phyloP scores from a whole-genome alignment of 2,329 filamentous ascomycete species.

The Cephalotrichum gorgonifer region DNA sequence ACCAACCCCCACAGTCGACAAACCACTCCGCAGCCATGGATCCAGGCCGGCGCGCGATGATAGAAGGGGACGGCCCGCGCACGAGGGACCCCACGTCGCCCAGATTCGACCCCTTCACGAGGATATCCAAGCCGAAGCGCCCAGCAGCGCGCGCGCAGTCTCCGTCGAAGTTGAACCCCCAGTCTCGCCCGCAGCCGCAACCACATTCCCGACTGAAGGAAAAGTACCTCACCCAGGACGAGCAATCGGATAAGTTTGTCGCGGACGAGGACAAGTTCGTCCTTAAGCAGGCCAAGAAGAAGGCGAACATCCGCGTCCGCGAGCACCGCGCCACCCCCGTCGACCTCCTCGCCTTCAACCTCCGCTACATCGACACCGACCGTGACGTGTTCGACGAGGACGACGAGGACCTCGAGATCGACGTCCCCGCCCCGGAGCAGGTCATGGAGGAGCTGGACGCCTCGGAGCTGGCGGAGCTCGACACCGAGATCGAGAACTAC shows the following conservation, averaged over 20 bases:
- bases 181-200: neutral
- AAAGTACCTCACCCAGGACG: constrained; percentile 59
- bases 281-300: constrained; percentile 93
- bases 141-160: constrained; percentile 10
- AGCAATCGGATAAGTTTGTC: constrained; percentile 74
- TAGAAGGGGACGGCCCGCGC: constrained; percentile 30
- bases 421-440: constrained; percentile 69
- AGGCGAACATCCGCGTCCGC: constrained; percentile 87
- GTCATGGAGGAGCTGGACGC: constrained; percentile 65
- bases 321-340: constrained; percentile 86
- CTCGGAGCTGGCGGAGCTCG: constrained; percentile 61
- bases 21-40: no score
- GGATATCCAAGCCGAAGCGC: constrained; percentile 41
- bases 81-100: constrained; percentile 43
- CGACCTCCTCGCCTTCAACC: constrained; percentile 84
- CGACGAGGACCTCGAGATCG: constrained; percentile 60
- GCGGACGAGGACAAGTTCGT: constrained; percentile 95
- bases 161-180: neutral
- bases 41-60: constrained; percentile 43
- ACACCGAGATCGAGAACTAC: constrained; percentile 74
- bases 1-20: no score
- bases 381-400: constrained; percentile 80
- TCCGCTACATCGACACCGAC: constrained; percentile 79
- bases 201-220: constrained; percentile 18
- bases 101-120: constrained; percentile 41